Evolutionary conservation across 441 rosid species (phyloP), one percentile per base, ranked within the genome.

Genomic region (Theobroma grandiflorum): DNA sequence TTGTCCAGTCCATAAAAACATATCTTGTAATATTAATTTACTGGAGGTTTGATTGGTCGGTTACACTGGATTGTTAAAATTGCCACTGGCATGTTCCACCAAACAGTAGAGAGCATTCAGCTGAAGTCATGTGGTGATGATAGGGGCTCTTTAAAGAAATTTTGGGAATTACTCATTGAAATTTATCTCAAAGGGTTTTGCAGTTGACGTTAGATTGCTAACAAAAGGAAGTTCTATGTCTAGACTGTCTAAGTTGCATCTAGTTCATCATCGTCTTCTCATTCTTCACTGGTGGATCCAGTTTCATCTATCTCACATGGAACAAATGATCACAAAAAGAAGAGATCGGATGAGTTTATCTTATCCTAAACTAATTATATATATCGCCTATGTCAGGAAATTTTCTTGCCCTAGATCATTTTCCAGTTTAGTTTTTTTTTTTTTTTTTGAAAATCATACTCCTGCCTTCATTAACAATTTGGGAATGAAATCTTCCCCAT

Each of bases 11-110:
- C 2, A 14, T 50, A 52, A 15, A 16, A 4, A 16, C 8, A 8
- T 45, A 45, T 6, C 49, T 45, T 8, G 49, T 45, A 8, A 45
- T 45, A 45, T 10, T 45, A 45, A 26, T 6, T 18, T 50, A 8
- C 16, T 26, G 52, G 2, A 35, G 8, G 57, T 31, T 38, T 8
- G 58, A 64, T n/a, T 0, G 8, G 49, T 45, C 8, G 49, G 31
- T 45, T 45, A 45, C 49, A 43, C 52, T 76, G 58, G 65, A 57
- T 64, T 47, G 35, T 31, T 42, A 79, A 63, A 63, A 72, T 79
- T 72, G 72, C 50, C 63, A 77, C 71, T 15, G 55, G 66, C 31
- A 59, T 50, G 53, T 72, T 65, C 12, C 49, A 57, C 40, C 65
- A 79, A 64, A 43, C 57, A 8, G 1, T 52, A 50, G 82, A 65